Evolutionary conservation across 2,329 filamentous ascomycete species (phyloP).

Genomic region (Trichophyton rubrum): DNA sequence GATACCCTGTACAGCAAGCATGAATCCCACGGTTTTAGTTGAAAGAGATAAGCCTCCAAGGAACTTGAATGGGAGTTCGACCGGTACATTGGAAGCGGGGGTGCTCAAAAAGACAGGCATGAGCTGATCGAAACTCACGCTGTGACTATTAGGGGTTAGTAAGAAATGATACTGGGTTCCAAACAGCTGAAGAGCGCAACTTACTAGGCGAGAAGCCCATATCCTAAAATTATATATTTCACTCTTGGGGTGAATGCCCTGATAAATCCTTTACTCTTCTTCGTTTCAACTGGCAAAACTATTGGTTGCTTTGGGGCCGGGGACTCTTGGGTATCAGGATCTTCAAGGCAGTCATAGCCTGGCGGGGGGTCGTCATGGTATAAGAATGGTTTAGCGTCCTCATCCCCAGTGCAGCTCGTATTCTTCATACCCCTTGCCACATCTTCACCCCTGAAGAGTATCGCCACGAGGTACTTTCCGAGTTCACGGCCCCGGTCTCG

Average conservation of each 20-base stretch:
- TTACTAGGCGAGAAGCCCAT: conserved; percentile 90
- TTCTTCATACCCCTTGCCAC: background rate
- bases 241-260: conserved; percentile 75
- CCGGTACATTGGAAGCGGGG: conserved; percentile 37
- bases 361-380: conserved; percentile 52
- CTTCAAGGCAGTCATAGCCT: conserved; percentile 51
- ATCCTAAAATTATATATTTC: conserved; percentile 74
- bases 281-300: conserved; percentile 10
- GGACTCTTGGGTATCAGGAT: conserved; percentile 27
- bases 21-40: conserved; percentile 72
- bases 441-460: background rate
- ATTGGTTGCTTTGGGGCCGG: conserved; percentile 15
- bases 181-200: conserved; percentile 28
- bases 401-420: background rate
- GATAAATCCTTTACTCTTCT: conserved; percentile 31
- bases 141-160: conserved; percentile 53
- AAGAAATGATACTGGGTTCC: conserved; percentile 14
- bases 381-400: conserved; percentile 23
- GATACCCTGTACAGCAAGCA: conserved; percentile 76
- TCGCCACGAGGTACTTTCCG: conserved; percentile 53
- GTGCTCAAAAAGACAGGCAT: conserved; percentile 86
- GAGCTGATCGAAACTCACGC: conserved; percentile 89
- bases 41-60: conserved; percentile 72
- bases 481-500: conserved; percentile 65
- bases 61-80: conserved; percentile 71